Conservation (phyloP, 2,329 filamentous ascomycete genomes). For the Penicillium decumbens region DNA sequence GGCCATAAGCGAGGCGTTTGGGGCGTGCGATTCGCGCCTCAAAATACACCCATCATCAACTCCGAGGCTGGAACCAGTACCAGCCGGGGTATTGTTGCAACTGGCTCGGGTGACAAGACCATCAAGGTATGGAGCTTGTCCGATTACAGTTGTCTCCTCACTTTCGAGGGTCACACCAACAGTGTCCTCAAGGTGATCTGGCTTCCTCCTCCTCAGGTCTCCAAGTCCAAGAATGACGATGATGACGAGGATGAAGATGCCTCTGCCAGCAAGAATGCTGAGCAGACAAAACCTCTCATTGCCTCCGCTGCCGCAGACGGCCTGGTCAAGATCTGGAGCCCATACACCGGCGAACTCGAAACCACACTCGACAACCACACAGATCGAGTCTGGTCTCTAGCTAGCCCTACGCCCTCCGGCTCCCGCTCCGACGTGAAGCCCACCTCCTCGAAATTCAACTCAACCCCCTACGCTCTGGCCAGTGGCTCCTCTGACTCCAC, state of each 20-base stretch:
- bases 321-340: slow-evolving; percentile 94
- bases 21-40: slow-evolving; percentile 86
- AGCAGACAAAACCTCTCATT: slow-evolving; percentile 45
- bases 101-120: slow-evolving; percentile 92
- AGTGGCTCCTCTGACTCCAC: slow-evolving; percentile 91
- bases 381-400: slow-evolving; percentile 88
- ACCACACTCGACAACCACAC: slow-evolving; percentile 95
- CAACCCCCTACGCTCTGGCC: slow-evolving; percentile 63
- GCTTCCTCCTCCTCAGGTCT: slow-evolving; percentile 56
- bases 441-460: slow-evolving; percentile 28
- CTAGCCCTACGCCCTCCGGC: slow-evolving; percentile 54
- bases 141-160: slow-evolving; percentile 87
- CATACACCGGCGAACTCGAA: slow-evolving; percentile 74
- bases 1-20: slow-evolving; percentile 95
- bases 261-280: slow-evolving; percentile 27
- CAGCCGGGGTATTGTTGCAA: slow-evolving; percentile 76
- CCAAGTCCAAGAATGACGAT: slow-evolving; percentile 30
- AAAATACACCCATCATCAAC: slow-evolving; percentile 68
- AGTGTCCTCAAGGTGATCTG: slow-evolving; percentile 91
- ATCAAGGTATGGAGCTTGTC: slow-evolving; percentile 90
- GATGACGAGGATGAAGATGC: slow-evolving; percentile 30
- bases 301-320: slow-evolving; percentile 90
- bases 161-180: slow-evolving; percentile 94
- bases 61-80: slow-evolving; percentile 66
- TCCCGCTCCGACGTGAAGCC: slow-evolving; percentile 29